phyloP scores from a whole-genome alignment of 768 basidiomycete species.

The Leccinum boreale region DNA sequence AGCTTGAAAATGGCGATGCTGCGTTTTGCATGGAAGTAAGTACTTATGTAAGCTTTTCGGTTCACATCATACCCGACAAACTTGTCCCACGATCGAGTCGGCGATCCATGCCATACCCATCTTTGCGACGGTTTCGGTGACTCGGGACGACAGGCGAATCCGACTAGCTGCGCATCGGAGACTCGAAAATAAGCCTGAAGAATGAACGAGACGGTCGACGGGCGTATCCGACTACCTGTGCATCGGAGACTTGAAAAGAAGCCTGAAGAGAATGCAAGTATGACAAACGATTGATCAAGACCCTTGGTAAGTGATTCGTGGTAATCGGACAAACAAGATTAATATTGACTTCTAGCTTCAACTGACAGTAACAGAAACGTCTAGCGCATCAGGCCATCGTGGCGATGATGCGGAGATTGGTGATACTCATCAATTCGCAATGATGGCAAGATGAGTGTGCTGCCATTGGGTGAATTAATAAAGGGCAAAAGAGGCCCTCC shows the following conservation, averaged over 20 bases:
- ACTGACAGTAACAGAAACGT: constrained; percentile 86
- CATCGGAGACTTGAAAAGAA: constrained; percentile 98
- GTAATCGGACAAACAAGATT: constrained; percentile 1
- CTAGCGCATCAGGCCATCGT: constrained; percentile 97
- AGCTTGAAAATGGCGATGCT: too few species aligned
- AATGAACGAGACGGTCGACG: constrained; percentile 95
- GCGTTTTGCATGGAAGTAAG: too few species aligned
- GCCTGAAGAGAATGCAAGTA: constrained; percentile 98
- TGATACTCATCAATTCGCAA: constrained; percentile 74
- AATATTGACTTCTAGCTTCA: constrained; percentile 61
- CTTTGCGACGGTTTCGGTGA: too few species aligned
- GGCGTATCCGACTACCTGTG: constrained; percentile 80
- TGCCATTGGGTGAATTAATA: constrained; percentile 55
- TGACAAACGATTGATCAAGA: constrained; percentile 90
- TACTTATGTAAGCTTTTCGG: too few species aligned
- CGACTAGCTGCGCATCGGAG: constrained; percentile 81
- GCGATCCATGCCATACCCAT: too few species aligned
- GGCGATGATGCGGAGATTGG: constrained; percentile 67
- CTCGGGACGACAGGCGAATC: constrained; percentile 59
- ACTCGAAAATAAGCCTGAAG: constrained; percentile 98
- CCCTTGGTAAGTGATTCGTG: constrained; percentile 57
- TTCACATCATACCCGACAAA: too few species aligned
- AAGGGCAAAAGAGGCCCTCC: constrained; percentile 20
- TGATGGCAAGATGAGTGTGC: constrained; percentile 69
- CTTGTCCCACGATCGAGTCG: too few species aligned